Evolutionary conservation across 768 basidiomycete species (phyloP).

Genomic region (Lepiota brunneoincarnata): DNA sequence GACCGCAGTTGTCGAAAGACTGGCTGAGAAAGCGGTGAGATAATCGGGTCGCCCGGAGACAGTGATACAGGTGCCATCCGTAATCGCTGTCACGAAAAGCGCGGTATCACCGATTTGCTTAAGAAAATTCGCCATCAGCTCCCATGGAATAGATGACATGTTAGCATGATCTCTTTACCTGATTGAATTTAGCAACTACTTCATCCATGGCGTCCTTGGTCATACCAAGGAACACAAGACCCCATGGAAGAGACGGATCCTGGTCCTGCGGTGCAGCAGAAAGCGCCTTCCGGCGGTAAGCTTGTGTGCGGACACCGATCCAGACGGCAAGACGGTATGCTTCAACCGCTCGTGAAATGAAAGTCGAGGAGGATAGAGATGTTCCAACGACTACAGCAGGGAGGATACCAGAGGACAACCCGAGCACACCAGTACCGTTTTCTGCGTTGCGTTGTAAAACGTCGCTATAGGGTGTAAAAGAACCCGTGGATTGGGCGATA

Average conservation of each 20-base stretch:
- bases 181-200: conserved; percentile 20
- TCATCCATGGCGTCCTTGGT: conserved; percentile 19
- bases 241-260: conserved; percentile 39
- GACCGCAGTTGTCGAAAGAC: conserved; percentile 30
- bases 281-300: conserved; percentile 20
- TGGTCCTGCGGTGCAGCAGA: conserved; percentile 6
- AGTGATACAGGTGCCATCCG: conserved; percentile 46
- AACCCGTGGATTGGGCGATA: conserved; percentile 4
- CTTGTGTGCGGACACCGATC: conserved; percentile 46
- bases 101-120: conserved; percentile 9
- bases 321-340: conserved; percentile 50
- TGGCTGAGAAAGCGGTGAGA: conserved; percentile 39
- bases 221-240: conserved; percentile 35
- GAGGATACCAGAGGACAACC: conserved; percentile 58
- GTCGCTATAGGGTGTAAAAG: conserved; percentile 23
- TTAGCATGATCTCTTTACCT: conserved; percentile 16
- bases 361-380: conserved; percentile 36
- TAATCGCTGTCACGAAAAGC: conserved; percentile 50
- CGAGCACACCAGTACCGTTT: conserved; percentile 38
- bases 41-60: conserved; percentile 57
- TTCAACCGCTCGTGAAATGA: conserved; percentile 42
- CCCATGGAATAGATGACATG: neutral
- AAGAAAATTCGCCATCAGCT: conserved; percentile 1
- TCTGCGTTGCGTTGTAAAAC: conserved; percentile 30
- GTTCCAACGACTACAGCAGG: conserved; percentile 50